Percentiles rank a stretch among this genome's conserved stretches.
Evolutionary conservation across 495 filamentous ascomycete species (phyloP).

Genomic region (Talaromyces adpressus): DNA sequence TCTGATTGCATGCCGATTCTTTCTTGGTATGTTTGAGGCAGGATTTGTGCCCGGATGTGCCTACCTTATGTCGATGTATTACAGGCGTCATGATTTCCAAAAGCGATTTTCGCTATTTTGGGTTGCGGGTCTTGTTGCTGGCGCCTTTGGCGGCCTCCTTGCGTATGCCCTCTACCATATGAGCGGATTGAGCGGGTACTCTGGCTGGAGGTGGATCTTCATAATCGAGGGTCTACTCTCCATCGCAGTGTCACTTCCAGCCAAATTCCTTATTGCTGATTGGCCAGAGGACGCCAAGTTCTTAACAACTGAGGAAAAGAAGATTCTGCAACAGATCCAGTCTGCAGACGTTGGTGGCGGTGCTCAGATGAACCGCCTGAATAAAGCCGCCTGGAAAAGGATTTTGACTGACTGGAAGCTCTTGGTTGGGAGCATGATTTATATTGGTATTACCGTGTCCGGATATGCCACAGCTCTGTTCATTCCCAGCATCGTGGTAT

Average conservation of each 20-base stretch:
- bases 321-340: slow-evolving; percentile 33
- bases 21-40: slow-evolving; percentile 48
- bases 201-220: slow-evolving; percentile 52
- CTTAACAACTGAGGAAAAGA: slow-evolving; percentile 33
- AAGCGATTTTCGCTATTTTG: slow-evolving; percentile 49
- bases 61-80: slow-evolving; percentile 48
- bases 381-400: slow-evolving; percentile 28
- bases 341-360: slow-evolving; percentile 24
- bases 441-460: slow-evolving; percentile 34
- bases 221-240: slow-evolving; percentile 48
- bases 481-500: slow-evolving; percentile 35
- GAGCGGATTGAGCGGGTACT: slow-evolving; percentile 28
- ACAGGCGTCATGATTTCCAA: slow-evolving; percentile 43
- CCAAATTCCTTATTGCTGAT: slow-evolving; percentile 42
- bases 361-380: slow-evolving; percentile 35
- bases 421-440: slow-evolving; percentile 34
- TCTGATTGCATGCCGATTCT: slow-evolving; percentile 42
- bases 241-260: slow-evolving; percentile 31
- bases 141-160: slow-evolving; percentile 52
- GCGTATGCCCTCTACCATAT: slow-evolving; percentile 49
- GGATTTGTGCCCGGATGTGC: slow-evolving; percentile 45
- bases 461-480: slow-evolving; percentile 39
- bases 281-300: slow-evolving; percentile 35
- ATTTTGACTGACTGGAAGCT: slow-evolving; percentile 46
- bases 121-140: slow-evolving; percentile 43